Percentiles rank a stretch among this genome's conserved stretches.
phyloP scores from a whole-genome alignment of 108 stramenopile genomes.

The Phaeodactylum tricornutum region DNA sequence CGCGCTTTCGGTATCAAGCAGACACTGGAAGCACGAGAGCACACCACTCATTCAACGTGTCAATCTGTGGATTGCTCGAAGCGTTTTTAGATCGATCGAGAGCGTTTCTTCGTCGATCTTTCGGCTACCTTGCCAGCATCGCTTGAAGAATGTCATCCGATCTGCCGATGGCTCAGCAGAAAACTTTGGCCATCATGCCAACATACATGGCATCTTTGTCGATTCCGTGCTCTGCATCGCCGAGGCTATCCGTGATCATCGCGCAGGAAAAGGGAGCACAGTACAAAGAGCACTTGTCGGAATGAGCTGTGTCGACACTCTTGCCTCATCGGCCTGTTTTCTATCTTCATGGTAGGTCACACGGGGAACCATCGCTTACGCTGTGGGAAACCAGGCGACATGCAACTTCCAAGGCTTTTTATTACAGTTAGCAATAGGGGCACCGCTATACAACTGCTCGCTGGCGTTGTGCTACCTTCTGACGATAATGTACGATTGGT shows the following conservation, averaged over 20 bases:
- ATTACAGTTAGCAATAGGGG: conserved; percentile 31
- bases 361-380: not conserved
- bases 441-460: conserved; percentile 25
- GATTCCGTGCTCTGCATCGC: no score
- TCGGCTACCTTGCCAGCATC: no score
- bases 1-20: no score
- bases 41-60: no score
- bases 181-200: no score
- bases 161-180: no score
- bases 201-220: no score
- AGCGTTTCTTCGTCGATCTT: no score
- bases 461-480: conserved; percentile 34
- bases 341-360: conserved; percentile 24
- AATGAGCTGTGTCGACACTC: conserved; percentile 17
- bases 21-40: no score
- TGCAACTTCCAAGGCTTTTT: conserved; percentile 45
- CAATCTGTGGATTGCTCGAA: no score
- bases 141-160: no score
- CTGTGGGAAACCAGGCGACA: conserved; percentile 19
- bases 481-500: conserved; percentile 27
- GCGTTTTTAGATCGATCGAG: no score
- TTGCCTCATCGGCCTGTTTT: conserved; percentile 19
- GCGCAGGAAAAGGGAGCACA: conserved; percentile 11
- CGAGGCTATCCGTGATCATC: not conserved
- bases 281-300: conserved; percentile 19